phyloP scores from a whole-genome alignment of 2,329 filamentous ascomycete species.

The Neobulgaria alba region DNA sequence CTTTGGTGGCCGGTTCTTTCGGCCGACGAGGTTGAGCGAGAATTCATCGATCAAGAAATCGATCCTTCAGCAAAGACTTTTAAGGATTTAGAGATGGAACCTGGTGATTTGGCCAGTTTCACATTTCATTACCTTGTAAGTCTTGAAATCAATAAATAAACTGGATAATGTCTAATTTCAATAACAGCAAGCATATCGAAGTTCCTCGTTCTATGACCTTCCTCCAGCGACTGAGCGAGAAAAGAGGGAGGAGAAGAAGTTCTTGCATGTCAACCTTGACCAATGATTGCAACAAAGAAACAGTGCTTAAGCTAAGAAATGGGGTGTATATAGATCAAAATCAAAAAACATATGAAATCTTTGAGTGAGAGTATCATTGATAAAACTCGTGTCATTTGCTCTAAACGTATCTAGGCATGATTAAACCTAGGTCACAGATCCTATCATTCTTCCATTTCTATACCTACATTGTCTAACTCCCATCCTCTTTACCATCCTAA shows the following conservation, averaged over 20 bases:
- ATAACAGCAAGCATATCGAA: constrained; percentile 86
- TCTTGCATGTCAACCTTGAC: constrained; percentile 86
- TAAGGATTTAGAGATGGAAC: constrained; percentile 83
- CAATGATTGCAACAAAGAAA: no score
- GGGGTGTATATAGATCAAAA: constrained; percentile 6
- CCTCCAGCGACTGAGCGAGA: constrained; percentile 92
- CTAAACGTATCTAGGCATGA: no score
- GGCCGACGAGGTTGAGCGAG: constrained; percentile 78
- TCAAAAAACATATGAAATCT: constrained; percentile 5
- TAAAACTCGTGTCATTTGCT: no score
- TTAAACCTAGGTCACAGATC: no score
- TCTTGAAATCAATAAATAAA: no score
- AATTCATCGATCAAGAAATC: constrained; percentile 89
- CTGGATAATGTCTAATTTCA: no score
- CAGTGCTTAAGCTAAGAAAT: no score
- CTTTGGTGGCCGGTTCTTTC: constrained; percentile 87
- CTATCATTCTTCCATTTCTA: no score
- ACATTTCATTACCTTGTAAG: constrained; percentile 92
- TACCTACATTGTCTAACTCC: no score
- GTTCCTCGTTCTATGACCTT: constrained; percentile 81
- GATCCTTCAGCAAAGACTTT: constrained; percentile 91
- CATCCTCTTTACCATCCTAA: no score
- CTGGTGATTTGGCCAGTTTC: constrained; percentile 74
- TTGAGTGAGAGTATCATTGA: no score
- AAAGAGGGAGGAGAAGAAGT: constrained; percentile 92